Evolutionary conservation across 805 yeast genomes (phyloP), one percentile per base, ranked within the genome.

Genomic region (Pichia scutulata): DNA sequence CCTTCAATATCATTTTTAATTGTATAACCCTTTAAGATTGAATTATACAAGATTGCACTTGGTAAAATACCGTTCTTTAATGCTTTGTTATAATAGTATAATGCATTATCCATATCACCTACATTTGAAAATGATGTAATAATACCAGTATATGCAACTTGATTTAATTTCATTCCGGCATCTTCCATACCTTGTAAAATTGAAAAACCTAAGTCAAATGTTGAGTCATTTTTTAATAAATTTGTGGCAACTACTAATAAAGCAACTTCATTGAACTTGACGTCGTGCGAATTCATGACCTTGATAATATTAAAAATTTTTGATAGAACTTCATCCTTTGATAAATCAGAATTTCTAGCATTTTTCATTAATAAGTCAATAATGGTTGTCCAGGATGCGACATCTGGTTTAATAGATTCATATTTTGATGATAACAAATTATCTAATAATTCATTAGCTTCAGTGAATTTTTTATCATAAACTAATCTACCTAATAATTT

Each of bases 341-440:
- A 55, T n/a, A 67, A 62, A 12, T 64, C 61, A 9, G 80, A 73
- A 2, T 65, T 58, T 51, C 67, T 80, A 36, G 74, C 69, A n/a
- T 66, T 67, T 60, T 78, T 79, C 66, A 82, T 71, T 55, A 74
- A 70, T 47, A 74, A 64, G 57, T 82, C 81, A 48, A 83, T 71
- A 23, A 82, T 66, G 36, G 77, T 74, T 4, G 89, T 76, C 64
- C 78, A 78, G 2, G 90, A 82, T 18, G 80, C 80, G 43, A 80
- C 70, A 60, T 81, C 86, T 25, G 84, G 84, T 37, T 70, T 58
- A 23, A 82, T 63, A 3, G 67, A 61, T 24, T 67, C 51, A 30
- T 61, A 62, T 7, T 52, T 44, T 7, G 42, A 25, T 3, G 51
- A 24, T 3, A 60, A 24, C 78, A 82, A 75, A 51, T 69, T 68